Base-by-base conservation (phyloP, 2,329 filamentous ascomycete species). In the Blastomyces silverae region DNA sequence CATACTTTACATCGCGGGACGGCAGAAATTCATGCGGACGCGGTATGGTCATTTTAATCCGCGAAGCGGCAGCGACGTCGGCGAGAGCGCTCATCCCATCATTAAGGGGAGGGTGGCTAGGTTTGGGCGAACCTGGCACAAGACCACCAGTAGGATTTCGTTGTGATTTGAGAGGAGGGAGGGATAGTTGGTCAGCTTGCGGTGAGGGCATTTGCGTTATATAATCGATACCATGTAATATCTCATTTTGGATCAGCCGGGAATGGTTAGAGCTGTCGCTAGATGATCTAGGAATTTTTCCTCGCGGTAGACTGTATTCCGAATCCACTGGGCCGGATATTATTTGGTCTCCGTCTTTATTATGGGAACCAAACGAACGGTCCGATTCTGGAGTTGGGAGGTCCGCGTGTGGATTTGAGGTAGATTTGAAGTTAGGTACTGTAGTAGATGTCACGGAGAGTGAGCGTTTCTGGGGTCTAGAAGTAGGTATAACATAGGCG, bases 161-260 rank as follows among this genome's bases (percentile, higher is more conserved):
- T 52, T 58, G 60, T 15, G 62, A 59, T 59, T 67, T 65, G 11
- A 68, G 61, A 50, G 67, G 67, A 25, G 67, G 67, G 13, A 68
- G 64, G 8, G 67, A 66, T 22, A 66, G 56, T 31, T 64, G 57
- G n/a, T 67, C 63, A 44, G 58, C 44, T 50, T 57, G 53, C 2
- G 67, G 64, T 7, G 67, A 66, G 5, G 66, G 62, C 63, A 66
- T 68, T 22, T 63, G 66, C 4, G 67, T 68, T 17, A 68, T 68
- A 59, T 67, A 68, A 20, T 66, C 61, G 25, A 68, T 68, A 39
- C 67, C 64, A 44, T 66, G 67, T 62, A 62, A 20, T 39, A 39
- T 39, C 13, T 62, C 59, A 15, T 39, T 37, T n/a, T 25, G 28
- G n/a, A 13, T 15, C 39, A 48, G 55, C 3, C 50, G 62, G 20